Evolutionary conservation across 371 early-diverging fungal species (phyloP).

Genomic region (Umbelopsis sp.): DNA sequence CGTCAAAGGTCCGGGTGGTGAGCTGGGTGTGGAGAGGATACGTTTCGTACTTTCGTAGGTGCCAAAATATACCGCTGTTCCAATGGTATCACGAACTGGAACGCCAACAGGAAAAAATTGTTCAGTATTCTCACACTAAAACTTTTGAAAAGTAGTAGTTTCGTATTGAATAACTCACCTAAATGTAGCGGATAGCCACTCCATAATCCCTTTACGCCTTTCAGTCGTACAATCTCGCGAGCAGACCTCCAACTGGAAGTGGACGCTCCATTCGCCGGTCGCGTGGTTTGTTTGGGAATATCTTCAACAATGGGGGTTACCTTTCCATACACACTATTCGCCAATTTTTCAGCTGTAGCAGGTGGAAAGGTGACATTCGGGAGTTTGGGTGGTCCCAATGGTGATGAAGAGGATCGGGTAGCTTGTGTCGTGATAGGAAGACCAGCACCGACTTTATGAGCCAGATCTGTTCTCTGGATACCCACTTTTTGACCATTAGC

Average conservation of each 20-base stretch:
- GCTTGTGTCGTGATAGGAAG: neutral
- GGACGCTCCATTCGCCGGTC: conserved; percentile 24
- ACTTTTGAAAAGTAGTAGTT: too few relatives aligned
- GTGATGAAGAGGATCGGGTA: neutral
- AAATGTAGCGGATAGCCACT: conserved; percentile 58
- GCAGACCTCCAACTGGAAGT: conserved; percentile 62
- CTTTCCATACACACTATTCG: conserved; percentile 2
- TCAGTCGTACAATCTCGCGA: conserved; percentile 57
- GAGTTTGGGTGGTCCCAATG: neutral
- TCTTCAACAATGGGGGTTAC: neutral
- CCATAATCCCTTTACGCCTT: conserved; percentile 53
- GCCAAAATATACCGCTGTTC: conserved; percentile 80
- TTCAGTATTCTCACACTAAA: too few relatives aligned
- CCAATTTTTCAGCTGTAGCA: neutral
- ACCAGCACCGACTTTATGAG: conserved; percentile 15
- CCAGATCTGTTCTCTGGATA: neutral
- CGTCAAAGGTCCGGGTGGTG: conserved; percentile 63
- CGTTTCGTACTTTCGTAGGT: conserved; percentile 75
- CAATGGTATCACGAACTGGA: conserved; percentile 66
- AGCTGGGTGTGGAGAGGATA: conserved; percentile 45
- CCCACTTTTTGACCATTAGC: neutral
- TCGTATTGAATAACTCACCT: conserved; percentile 24
- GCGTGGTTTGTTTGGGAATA: neutral
- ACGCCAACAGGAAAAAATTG: neutral
- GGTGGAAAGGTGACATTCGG: neutral